Conservation (phyloP, 2,329 filamentous ascomycete species). For the Xylaria sp. region DNA sequence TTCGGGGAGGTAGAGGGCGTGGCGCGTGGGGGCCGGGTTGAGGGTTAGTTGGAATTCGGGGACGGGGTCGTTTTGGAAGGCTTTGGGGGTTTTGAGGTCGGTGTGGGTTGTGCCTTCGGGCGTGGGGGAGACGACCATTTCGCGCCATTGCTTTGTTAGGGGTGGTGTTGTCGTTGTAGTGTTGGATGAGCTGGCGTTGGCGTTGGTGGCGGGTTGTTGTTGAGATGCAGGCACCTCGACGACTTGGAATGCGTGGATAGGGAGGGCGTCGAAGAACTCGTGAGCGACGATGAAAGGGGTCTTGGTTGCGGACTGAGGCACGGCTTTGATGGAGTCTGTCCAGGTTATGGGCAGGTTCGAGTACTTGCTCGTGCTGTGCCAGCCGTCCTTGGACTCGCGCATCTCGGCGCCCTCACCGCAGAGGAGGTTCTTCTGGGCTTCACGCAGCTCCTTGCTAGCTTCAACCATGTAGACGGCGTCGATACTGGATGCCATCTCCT, state of each 20-base stretch:
- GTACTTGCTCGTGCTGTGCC: conserved; percentile 71
- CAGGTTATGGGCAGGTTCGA: conserved; percentile 71
- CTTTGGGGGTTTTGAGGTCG: conserved; percentile 49
- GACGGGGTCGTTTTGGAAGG: conserved; percentile 47
- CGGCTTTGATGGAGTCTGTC: conserved; percentile 82
- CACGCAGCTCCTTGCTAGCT: conserved; percentile 73
- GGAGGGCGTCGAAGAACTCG: conserved; percentile 97
- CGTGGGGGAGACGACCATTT: conserved; percentile 70
- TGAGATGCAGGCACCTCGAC: conserved; percentile 46
- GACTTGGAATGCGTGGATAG: conserved; percentile 90
- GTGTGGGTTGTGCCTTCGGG: conserved; percentile 50
- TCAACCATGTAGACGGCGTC: conserved; percentile 92
- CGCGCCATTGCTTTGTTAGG: conserved; percentile 60
- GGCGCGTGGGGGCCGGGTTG: conserved; percentile 68
- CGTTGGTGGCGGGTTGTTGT: conserved; percentile 40
- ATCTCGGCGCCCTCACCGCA: conserved; percentile 66
- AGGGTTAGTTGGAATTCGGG: conserved; percentile 87
- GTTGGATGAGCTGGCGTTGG: conserved; percentile 41
- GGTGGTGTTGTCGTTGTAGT: conserved; percentile 33
- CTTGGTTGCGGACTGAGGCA: conserved; percentile 63
- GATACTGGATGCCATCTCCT: conserved; percentile 66
- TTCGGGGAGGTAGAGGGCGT: conserved; percentile 79
- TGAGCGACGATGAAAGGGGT: conserved; percentile 93
- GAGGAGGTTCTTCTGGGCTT: conserved; percentile 73
- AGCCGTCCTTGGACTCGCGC: conserved; percentile 66